These are phyloP conservation scores for Citrus hindsii DNA, from an alignment of 345 rosid genomes.

Conservation along the genomic window DNA sequence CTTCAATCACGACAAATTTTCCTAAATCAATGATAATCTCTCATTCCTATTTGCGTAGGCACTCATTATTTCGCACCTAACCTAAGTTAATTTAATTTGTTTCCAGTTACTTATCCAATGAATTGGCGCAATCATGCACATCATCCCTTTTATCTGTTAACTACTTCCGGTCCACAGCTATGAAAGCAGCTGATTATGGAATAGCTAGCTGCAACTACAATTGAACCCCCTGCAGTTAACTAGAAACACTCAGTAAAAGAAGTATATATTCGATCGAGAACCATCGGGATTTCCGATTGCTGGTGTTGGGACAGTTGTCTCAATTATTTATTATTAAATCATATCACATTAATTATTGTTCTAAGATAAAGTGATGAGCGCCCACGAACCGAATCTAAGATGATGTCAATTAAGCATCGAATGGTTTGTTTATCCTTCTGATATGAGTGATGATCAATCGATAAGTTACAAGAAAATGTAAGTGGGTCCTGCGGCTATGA, in stretches of 20 bases:
- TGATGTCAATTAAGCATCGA: not conserved
- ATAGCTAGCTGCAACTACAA: not conserved
- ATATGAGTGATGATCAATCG: not conserved
- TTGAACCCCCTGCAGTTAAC: not conserved
- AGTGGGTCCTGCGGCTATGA: conserved; percentile 7
- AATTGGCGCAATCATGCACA: not conserved
- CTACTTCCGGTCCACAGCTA: not conserved
- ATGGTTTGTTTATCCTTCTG: not conserved
- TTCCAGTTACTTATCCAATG: not conserved
- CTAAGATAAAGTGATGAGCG: not conserved
- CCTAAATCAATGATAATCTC: too few relatives aligned
- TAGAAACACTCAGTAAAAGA: not conserved
- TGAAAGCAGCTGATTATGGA: not conserved
- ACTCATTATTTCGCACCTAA: conserved; percentile 24
- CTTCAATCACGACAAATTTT: conserved; percentile 44
- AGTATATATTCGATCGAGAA: not conserved
- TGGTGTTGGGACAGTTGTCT: not conserved
- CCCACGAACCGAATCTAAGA: not conserved
- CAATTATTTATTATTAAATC: not conserved
- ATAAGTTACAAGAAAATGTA: not conserved
- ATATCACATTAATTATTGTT: not conserved
- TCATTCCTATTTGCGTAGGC: not conserved
- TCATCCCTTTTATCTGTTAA: not conserved
- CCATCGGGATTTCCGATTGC: not conserved
- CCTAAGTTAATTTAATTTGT: conserved; percentile 1